phyloP scores from a whole-genome alignment of 176 grass and related monocot species.

The Zoysia japonica region DNA sequence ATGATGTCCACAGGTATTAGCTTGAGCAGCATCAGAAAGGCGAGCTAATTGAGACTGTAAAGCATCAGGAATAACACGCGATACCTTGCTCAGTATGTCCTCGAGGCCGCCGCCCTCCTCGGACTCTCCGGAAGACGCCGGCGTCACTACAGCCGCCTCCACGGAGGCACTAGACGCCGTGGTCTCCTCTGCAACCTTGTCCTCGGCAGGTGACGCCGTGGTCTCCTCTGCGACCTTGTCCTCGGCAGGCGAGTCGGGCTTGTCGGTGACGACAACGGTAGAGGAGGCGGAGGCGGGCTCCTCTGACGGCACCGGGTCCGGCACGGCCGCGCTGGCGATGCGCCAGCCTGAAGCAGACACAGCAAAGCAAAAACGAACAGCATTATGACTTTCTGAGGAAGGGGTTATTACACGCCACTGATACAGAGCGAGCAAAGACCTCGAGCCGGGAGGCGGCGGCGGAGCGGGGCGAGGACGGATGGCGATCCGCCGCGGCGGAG shows the following conservation, averaged over 20 bases:
- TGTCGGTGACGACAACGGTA: conserved; percentile 43
- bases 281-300: conserved; percentile 29
- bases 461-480: background rate
- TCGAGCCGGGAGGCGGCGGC: conserved; percentile 18
- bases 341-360: conserved; percentile 35
- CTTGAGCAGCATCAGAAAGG: background rate
- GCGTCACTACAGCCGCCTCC: conserved; percentile 23
- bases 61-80: background rate
- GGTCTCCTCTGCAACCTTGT: background rate
- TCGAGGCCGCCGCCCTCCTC: conserved; percentile 15
- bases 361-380: background rate
- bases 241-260: conserved; percentile 36
- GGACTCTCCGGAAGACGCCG: background rate
- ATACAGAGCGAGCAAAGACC: background rate
- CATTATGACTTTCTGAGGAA: background rate
- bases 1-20: background rate
- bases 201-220: background rate
- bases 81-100: conserved; percentile 56
- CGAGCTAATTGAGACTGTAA: background rate
- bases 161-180: background rate
- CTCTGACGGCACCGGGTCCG: conserved; percentile 43
- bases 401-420: background rate
- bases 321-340: conserved; percentile 19
- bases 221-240: background rate
- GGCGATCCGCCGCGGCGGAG: background rate